Evolutionary conservation across 352 stramenopile genomes (phyloP), one percentile per base, ranked within the genome.

Genomic region (Pythium dissotocum): DNA sequence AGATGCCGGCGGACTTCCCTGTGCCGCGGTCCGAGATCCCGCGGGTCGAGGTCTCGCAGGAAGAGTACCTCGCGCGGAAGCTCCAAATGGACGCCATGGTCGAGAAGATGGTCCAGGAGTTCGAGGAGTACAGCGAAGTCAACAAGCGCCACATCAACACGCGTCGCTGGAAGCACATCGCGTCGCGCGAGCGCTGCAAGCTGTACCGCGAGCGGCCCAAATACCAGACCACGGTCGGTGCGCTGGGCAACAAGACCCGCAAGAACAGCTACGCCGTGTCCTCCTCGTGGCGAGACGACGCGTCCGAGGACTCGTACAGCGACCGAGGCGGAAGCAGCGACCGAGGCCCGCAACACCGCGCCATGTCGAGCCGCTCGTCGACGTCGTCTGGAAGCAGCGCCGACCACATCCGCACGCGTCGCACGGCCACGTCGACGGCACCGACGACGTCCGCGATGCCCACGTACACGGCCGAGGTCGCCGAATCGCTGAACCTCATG

Each of bases 1-100:
- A 24, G 2, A 73, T 73, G 72, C 70, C 69, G 66, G 67, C 60
- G 16, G 69, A 71, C 51, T 84, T 84, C 63, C 75, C 77, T 0
- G 40, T 80, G 44, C 69, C 74, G 28, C 72, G 77, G 16, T 36
- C 61, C 42, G 73, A 76, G 67, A 65, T 82, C 63, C 65, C 74
- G 9, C 62, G 63, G 48, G 48, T 81, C 28, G 32, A 65, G 12
- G 65, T 64, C 5, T 70, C 54, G 32, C 35, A 52, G 4, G 48
- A 73, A 28, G 67, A 73, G 56, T 73, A 73, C 44, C 4, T 69
- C 0, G 61, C 48, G 24, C 59, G 68, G 14, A 69, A 67, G 56
- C 60, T 67, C 28, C 63, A 69, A 40, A 61, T 72, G 18, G 65
- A 73, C 36, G 54, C 33, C 62, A 77, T 76, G 63, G 79, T 82